Conservation (phyloP, 768 basidiomycete genomes). For the Mycena latifolia region DNA sequence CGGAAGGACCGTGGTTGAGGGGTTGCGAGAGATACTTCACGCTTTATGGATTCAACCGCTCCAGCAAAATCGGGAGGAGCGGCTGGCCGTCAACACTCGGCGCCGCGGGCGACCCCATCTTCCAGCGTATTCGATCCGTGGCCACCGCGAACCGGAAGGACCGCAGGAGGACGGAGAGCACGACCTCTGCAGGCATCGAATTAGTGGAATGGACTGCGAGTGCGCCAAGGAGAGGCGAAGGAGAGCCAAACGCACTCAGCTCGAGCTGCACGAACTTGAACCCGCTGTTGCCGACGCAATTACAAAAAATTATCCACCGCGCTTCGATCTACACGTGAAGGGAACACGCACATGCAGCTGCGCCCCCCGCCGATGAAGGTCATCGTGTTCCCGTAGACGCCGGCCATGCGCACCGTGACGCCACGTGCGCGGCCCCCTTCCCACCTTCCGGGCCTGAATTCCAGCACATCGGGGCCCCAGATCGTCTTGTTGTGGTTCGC, state of each 20-base stretch:
- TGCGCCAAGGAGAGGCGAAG: too few relatives aligned
- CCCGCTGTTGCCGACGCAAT: constrained; percentile 7
- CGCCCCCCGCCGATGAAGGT: constrained; percentile 24
- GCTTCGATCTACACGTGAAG: too few relatives aligned
- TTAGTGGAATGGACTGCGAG: not conserved
- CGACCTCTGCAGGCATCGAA: constrained; percentile 9
- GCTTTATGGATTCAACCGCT: not conserved
- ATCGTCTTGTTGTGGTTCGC: constrained; percentile 26
- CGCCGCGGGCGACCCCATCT: constrained; percentile 15
- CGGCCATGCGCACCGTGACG: constrained; percentile 17
- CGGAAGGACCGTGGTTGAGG: too few relatives aligned
- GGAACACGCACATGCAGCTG: constrained; percentile 30
- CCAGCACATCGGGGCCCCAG: constrained; percentile 25
- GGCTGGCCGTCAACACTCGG: constrained; percentile 20
- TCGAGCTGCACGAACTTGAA: constrained; percentile 29
- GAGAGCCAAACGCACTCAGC: constrained; percentile 17
- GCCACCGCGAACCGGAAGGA: constrained; percentile 17
- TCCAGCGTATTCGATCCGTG: constrained; percentile 16
- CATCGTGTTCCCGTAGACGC: constrained; percentile 29
- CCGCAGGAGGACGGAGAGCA: constrained; percentile 21
- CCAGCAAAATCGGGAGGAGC: constrained; percentile 21
- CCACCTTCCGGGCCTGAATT: constrained; percentile 28
- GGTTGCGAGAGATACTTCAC: too few relatives aligned
- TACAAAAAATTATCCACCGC: not conserved
- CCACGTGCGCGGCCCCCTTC: constrained; percentile 12